Evolutionary conservation across 345 rosid species (phyloP).

Genomic region (Theobroma cacao): DNA sequence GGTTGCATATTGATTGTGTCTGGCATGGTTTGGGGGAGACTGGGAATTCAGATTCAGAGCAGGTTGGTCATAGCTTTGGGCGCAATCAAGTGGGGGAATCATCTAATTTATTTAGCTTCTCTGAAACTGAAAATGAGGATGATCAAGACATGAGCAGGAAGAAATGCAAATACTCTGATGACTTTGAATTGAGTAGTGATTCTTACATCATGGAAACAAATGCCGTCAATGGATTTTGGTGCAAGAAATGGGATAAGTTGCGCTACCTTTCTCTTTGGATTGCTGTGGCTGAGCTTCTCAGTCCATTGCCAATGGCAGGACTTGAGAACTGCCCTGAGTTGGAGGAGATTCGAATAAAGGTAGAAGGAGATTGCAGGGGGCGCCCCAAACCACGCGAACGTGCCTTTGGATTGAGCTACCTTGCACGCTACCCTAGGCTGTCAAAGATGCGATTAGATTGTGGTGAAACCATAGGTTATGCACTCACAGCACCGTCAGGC

Average conservation of each 20-base stretch:
- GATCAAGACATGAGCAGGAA: constrained; percentile 27
- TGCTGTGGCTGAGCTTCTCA: constrained; percentile 58
- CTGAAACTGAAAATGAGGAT: constrained; percentile 15
- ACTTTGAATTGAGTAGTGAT: constrained; percentile 20
- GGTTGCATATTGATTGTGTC: constrained; percentile 77
- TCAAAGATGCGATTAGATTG: constrained; percentile 82
- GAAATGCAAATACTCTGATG: constrained; percentile 51
- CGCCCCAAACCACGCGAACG: constrained; percentile 45
- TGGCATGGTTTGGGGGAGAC: constrained; percentile 53
- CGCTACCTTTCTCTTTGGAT: constrained; percentile 76
- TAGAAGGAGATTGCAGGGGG: constrained; percentile 89
- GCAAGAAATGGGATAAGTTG: constrained; percentile 65
- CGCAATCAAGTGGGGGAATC: neutral
- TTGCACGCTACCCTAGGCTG: constrained; percentile 53
- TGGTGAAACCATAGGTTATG: constrained; percentile 64
- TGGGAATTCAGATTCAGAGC: constrained; percentile 21
- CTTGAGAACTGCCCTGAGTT: constrained; percentile 70
- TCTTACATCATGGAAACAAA: constrained; percentile 25
- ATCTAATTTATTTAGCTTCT: neutral
- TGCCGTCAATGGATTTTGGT: constrained; percentile 25
- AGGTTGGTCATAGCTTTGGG: neutral
- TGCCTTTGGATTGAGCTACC: constrained; percentile 68
- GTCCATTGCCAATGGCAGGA: constrained; percentile 54
- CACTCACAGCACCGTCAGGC: constrained; percentile 74
- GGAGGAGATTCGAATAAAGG: constrained; percentile 72